Conservation (phyloP, 1,139 yeast genomes). For the Magnusiomyces ingens region DNA sequence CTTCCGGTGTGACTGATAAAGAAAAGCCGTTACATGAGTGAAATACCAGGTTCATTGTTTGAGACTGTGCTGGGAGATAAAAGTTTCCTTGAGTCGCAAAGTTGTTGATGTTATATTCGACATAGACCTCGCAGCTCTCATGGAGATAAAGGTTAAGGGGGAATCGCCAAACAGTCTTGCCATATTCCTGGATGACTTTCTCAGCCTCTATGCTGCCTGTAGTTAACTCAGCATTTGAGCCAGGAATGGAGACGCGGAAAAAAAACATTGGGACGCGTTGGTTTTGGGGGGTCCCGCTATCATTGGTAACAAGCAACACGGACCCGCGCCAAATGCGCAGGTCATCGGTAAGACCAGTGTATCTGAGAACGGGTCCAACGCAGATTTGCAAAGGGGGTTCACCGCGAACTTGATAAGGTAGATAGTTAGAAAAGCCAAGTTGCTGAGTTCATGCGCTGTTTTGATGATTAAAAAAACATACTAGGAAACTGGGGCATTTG, state of each 20-base stretch:
- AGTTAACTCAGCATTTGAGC: neutral
- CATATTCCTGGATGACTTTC: slow-evolving; percentile 36
- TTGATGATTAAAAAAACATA: neutral
- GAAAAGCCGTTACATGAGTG: slow-evolving; percentile 95
- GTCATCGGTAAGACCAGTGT: slow-evolving; percentile 53
- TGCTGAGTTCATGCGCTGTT: too few species aligned
- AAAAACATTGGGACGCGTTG: slow-evolving; percentile 16
- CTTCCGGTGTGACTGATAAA: slow-evolving; percentile 56
- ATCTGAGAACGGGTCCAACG: slow-evolving; percentile 75
- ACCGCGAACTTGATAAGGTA: slow-evolving; percentile 18
- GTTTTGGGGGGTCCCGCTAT: slow-evolving; percentile 24
- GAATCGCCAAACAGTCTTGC: slow-evolving; percentile 58
- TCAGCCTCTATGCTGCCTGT: neutral
- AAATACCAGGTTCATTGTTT: slow-evolving; percentile 73
- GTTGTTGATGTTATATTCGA: slow-evolving; percentile 37
- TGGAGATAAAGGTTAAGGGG: slow-evolving; percentile 39
- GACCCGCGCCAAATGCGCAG: slow-evolving; percentile 55
- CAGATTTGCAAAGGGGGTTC: slow-evolving; percentile 41
- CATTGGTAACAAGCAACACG: slow-evolving; percentile 53
- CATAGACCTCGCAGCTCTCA: slow-evolving; percentile 5
- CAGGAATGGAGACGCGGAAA: neutral
- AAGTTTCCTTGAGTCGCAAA: slow-evolving; percentile 42
- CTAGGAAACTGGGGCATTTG: neutral
- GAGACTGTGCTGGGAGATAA: slow-evolving; percentile 49
- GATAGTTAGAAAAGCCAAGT: too few species aligned